Conservation (phyloP, 163 green algal species). For the Volvox carteri region DNA sequence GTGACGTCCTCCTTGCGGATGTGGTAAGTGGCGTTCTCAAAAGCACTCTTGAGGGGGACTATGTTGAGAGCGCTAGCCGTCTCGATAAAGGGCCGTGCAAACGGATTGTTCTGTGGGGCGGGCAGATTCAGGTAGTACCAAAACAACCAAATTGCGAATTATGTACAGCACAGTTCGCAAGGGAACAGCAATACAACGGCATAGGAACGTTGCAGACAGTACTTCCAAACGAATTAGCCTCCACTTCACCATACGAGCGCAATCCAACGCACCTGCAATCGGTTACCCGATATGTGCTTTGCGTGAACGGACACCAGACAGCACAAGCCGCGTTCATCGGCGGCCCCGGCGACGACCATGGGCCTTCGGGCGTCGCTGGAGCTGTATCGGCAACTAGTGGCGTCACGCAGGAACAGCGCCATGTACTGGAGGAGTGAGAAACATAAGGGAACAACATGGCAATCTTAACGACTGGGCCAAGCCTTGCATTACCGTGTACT, state of each 20-base stretch:
- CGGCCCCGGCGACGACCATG: slow-evolving; percentile 62
- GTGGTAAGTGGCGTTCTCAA: slow-evolving; percentile 58
- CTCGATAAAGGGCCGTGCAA: slow-evolving; percentile 58
- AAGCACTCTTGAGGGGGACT: slow-evolving; percentile 23
- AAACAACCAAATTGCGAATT: too few species aligned
- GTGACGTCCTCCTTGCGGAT: slow-evolving; percentile 53
- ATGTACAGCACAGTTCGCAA: too few species aligned
- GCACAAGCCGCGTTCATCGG: slow-evolving; percentile 56
- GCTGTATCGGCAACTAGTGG: slow-evolving; percentile 46
- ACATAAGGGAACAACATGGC: too few species aligned
- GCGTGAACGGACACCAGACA: slow-evolving; percentile 60
- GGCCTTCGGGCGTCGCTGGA: slow-evolving; percentile 27
- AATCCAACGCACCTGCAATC: slow-evolving; percentile 55
- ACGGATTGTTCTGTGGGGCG: slow-evolving; percentile 61
- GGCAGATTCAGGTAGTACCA: neutral
- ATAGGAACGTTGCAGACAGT: too few species aligned
- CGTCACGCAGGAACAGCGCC: slow-evolving; percentile 57
- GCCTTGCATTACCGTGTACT: too few species aligned
- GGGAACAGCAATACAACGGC: too few species aligned
- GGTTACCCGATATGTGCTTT: slow-evolving; percentile 60
- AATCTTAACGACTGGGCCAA: too few species aligned
- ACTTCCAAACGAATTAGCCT: too few species aligned
- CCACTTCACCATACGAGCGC: too few species aligned
- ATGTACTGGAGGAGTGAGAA: slow-evolving; percentile 33
- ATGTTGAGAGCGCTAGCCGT: slow-evolving; percentile 51